Conservation (phyloP, 2,329 filamentous ascomycete genomes). For the Alternaria metachromatica region DNA sequence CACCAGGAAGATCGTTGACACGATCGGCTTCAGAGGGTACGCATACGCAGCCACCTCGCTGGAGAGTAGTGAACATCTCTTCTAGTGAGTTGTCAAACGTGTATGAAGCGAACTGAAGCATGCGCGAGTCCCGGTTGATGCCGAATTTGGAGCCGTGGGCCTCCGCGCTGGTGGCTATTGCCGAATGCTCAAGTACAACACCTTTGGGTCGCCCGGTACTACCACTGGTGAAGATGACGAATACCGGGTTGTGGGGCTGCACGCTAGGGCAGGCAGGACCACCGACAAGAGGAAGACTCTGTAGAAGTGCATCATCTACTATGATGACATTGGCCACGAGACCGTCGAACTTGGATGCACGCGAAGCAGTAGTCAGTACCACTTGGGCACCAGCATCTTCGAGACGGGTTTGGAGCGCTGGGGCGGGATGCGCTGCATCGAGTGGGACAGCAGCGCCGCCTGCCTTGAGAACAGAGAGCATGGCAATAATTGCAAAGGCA, state of each 20-base stretch:
- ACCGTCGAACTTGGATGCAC: constrained; percentile 50
- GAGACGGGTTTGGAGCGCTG: constrained; percentile 48
- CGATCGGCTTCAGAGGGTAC: constrained; percentile 63
- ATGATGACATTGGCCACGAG: constrained; percentile 50
- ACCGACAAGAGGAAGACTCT: constrained; percentile 33
- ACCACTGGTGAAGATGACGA: constrained; percentile 45
- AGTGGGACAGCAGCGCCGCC: constrained; percentile 47
- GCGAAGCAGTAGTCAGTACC: constrained; percentile 49
- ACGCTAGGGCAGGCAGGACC: constrained; percentile 29
- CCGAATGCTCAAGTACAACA: constrained; percentile 42
- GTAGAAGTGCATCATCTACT: constrained; percentile 41
- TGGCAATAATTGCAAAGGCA: constrained; percentile 43
- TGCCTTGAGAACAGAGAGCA: constrained; percentile 49
- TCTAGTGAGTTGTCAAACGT: constrained; percentile 64
- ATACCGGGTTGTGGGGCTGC: constrained; percentile 34
- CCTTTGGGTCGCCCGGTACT: constrained; percentile 45
- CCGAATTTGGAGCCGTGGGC: constrained; percentile 39
- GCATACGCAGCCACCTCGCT: constrained; percentile 59
- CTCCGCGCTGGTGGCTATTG: constrained; percentile 40
- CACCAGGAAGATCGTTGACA: constrained; percentile 59
- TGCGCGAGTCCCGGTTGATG: constrained; percentile 32
- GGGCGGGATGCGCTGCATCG: constrained; percentile 45
- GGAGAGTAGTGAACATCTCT: constrained; percentile 63
- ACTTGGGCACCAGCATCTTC: constrained; percentile 50
- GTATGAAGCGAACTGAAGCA: constrained; percentile 55